Evolutionary conservation across 441 rosid species (phyloP).

Genomic region (Capsella rubella): DNA sequence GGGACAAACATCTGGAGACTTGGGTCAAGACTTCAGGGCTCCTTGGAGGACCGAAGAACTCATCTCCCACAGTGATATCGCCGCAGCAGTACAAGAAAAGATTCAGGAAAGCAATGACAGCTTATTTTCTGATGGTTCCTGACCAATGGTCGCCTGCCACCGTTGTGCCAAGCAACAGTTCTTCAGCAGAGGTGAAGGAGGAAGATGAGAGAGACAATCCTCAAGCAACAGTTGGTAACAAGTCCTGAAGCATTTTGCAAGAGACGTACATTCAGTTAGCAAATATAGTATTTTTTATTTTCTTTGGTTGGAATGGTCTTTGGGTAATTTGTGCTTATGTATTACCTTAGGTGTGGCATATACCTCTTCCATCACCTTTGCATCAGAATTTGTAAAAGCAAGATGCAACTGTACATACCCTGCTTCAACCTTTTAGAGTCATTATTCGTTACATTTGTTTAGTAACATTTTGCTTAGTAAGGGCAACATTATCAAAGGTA

Average conservation of each 20-base stretch:
- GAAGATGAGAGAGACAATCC: slow-evolving; percentile 37
- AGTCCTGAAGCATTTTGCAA: slow-evolving; percentile 25
- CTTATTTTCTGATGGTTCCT: slow-evolving; percentile 82
- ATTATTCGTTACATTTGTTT: slow-evolving; percentile 15
- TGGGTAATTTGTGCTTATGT: slow-evolving; percentile 41
- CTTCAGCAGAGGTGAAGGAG: slow-evolving; percentile 43
- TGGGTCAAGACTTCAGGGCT: slow-evolving; percentile 77
- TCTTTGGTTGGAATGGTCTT: slow-evolving; percentile 29
- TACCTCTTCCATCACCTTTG: slow-evolving; percentile 33
- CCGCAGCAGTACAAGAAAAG: slow-evolving; percentile 79
- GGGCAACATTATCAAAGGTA: neutral
- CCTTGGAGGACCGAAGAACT: slow-evolving; percentile 68
- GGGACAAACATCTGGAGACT: slow-evolving; percentile 86
- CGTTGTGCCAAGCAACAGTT: slow-evolving; percentile 39
- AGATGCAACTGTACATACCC: slow-evolving; percentile 46
- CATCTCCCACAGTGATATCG: slow-evolving; percentile 74
- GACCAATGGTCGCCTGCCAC: slow-evolving; percentile 69
- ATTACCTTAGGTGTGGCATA: slow-evolving; percentile 26
- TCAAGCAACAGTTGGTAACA: slow-evolving; percentile 32
- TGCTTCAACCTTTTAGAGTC: slow-evolving; percentile 23
- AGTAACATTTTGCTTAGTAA: slow-evolving; percentile 17
- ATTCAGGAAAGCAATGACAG: slow-evolving; percentile 81
- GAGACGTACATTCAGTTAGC: slow-evolving; percentile 32
- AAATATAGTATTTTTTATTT: slow-evolving; percentile 1
- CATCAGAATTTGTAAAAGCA: slow-evolving; percentile 42